Conservation (phyloP, 23 red algal genomes). For the Agarophyton chilense region DNA sequence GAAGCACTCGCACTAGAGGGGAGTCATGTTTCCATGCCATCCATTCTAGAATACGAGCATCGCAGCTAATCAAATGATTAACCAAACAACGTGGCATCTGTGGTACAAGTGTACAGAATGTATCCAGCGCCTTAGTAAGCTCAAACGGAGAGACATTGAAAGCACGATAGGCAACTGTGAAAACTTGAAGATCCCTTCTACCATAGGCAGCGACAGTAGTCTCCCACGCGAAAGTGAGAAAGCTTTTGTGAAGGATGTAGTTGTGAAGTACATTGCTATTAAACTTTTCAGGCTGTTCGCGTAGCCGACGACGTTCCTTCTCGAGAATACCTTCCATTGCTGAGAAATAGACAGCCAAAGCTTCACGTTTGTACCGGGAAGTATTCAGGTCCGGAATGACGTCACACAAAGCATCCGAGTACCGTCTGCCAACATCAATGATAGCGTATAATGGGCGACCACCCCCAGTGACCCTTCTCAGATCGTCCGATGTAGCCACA, state of each 20-base stretch:
- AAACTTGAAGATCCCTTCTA: slow-evolving; percentile 44
- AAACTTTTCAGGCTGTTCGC: slow-evolving; percentile 14
- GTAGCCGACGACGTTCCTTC: slow-evolving; percentile 54
- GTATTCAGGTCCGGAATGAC: slow-evolving; percentile 13
- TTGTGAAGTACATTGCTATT: slow-evolving; percentile 30
- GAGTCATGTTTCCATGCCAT: slow-evolving; percentile 73
- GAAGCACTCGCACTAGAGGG: slow-evolving; percentile 34
- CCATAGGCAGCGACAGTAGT: slow-evolving; percentile 71
- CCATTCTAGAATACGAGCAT: slow-evolving; percentile 61
- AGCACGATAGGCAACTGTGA: slow-evolving; percentile 24
- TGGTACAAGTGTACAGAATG: slow-evolving; percentile 15
- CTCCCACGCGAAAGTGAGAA: slow-evolving; percentile 67
- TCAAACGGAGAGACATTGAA: slow-evolving; percentile 78
- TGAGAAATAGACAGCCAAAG: slow-evolving; percentile 65
- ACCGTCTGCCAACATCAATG: slow-evolving; percentile 15
- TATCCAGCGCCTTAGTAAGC: slow-evolving; percentile 56
- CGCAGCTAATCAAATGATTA: slow-evolving; percentile 59
- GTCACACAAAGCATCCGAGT: neutral
- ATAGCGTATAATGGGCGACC: neutral
- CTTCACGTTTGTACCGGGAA: slow-evolving; percentile 33
- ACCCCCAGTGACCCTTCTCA: neutral
- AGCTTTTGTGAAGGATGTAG: slow-evolving; percentile 54
- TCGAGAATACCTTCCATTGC: slow-evolving; percentile 63
- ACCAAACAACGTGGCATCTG: slow-evolving; percentile 55
- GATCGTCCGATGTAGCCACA: neutral